Evolutionary conservation across 345 rosid genomes (phyloP).

Genomic region (Melastoma malabathricum): DNA sequence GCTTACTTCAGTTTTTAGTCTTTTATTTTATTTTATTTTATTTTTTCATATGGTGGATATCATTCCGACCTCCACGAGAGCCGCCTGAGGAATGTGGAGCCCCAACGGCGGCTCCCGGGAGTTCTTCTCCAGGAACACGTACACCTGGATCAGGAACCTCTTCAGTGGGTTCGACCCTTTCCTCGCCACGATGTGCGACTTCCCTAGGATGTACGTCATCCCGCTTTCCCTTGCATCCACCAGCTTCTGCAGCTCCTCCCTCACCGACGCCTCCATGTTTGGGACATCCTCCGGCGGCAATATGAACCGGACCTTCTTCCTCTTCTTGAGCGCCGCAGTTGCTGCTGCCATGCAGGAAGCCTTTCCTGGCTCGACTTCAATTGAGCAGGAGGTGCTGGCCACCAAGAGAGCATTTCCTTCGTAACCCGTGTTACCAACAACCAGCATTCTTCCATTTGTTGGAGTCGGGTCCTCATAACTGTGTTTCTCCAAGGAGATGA

Average conservation of each 20-base stretch:
- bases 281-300: constrained; percentile 26
- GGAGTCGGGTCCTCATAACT: constrained; percentile 16
- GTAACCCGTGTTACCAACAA: constrained; percentile 12
- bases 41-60: constrained; percentile 30
- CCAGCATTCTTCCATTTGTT: constrained; percentile 29
- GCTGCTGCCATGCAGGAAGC: not conserved
- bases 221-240: constrained; percentile 49
- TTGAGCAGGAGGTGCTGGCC: constrained; percentile 6
- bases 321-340: constrained; percentile 1
- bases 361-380: constrained; percentile 1
- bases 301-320: constrained; percentile 34
- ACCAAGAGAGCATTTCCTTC: constrained; percentile 23
- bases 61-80: constrained; percentile 51
- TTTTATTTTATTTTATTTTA: too few species aligned
- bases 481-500: constrained; percentile 37
- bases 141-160: constrained; percentile 23
- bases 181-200: constrained; percentile 29
- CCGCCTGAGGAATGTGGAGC: constrained; percentile 48
- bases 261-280: constrained; percentile 9
- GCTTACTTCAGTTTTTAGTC: too few species aligned
- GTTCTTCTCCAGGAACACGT: constrained; percentile 30
- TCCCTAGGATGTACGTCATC: constrained; percentile 41
- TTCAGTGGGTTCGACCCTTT: constrained; percentile 24
- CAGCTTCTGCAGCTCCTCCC: constrained; percentile 36
- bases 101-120: constrained; percentile 33